phyloP scores from a whole-genome alignment of 164 flowering plant genomes.

The Litsea cubeba region DNA sequence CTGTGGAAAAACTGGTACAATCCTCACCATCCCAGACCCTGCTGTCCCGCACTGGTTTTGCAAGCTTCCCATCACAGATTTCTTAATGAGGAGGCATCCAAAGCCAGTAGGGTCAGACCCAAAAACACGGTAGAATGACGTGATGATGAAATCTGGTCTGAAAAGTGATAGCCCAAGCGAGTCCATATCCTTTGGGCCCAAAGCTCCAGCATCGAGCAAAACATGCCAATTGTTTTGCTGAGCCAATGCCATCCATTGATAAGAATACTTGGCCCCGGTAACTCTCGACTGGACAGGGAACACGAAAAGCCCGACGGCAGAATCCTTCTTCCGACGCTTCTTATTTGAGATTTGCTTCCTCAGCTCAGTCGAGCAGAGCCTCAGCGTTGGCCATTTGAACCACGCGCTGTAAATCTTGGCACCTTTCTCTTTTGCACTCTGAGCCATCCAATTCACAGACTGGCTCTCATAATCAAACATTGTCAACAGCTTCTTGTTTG shows the following conservation, averaged over 20 bases:
- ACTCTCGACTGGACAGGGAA: conserved; percentile 89
- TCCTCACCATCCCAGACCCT: conserved; percentile 72
- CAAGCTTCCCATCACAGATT: conserved; percentile 61
- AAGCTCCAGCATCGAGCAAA: conserved; percentile 77
- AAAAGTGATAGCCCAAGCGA: conserved; percentile 82
- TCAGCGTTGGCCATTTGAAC: conserved; percentile 74
- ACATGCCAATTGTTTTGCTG: conserved; percentile 92
- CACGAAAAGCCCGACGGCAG: conserved; percentile 66
- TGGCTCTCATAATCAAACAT: conserved; percentile 81
- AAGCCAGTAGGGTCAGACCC: conserved; percentile 89
- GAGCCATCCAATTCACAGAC: conserved; percentile 64
- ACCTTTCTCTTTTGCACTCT: conserved; percentile 62
- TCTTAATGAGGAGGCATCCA: conserved; percentile 81
- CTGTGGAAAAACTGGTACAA: conserved; percentile 52
- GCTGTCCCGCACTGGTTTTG: conserved; percentile 49
- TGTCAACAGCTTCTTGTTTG: conserved; percentile 55
- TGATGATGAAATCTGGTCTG: conserved; percentile 78
- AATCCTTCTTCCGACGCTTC: conserved; percentile 51
- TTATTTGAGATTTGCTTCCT: conserved; percentile 44
- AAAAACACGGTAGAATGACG: conserved; percentile 79
- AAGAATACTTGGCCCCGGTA: conserved; percentile 77
- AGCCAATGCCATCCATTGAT: conserved; percentile 86
- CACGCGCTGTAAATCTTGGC: conserved; percentile 55
- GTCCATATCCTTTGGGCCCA: conserved; percentile 96
- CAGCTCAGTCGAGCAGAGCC: conserved; percentile 45